Conservation (phyloP, 257 asterid species). For the Nicotiana tabacum region DNA sequence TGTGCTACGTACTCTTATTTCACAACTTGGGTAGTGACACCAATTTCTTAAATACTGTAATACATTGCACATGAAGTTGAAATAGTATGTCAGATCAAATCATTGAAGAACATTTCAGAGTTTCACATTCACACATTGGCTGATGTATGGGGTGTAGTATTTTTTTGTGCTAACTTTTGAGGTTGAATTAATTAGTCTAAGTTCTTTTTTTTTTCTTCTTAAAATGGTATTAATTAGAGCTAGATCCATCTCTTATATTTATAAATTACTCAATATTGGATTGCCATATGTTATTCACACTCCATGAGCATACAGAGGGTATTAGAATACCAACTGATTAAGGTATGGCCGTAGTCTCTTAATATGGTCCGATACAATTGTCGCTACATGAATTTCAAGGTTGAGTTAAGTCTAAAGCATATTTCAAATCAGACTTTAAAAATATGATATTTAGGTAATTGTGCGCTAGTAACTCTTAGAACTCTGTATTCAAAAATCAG, state of each 20-base stretch:
- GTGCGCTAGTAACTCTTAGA: too few species aligned
- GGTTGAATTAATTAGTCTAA: neutral
- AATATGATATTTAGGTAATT: too few species aligned
- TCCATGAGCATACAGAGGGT: neutral
- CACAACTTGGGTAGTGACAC: neutral
- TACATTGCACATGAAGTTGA: neutral
- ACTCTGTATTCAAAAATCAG: too few species aligned
- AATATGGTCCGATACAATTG: too few species aligned
- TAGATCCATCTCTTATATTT: neutral
- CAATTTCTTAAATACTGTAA: neutral
- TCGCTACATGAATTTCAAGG: too few species aligned
- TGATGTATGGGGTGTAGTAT: neutral
- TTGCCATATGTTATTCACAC: neutral
- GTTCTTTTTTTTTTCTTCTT: too few species aligned
- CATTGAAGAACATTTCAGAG: neutral
- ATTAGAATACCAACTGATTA: neutral
- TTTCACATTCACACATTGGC: neutral
- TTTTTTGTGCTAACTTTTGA: neutral
- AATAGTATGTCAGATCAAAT: neutral
- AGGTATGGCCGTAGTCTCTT: neutral
- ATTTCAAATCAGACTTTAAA: too few species aligned
- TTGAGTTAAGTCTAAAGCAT: too few species aligned
- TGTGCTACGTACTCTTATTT: neutral
- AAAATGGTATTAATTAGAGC: too few species aligned
- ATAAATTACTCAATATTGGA: neutral